A percentile compares a stretch with the other conserved stretches of the same genome.
phyloP scores from a whole-genome alignment of 2,329 filamentous ascomycete genomes.

The Verticillium klebahnii region DNA sequence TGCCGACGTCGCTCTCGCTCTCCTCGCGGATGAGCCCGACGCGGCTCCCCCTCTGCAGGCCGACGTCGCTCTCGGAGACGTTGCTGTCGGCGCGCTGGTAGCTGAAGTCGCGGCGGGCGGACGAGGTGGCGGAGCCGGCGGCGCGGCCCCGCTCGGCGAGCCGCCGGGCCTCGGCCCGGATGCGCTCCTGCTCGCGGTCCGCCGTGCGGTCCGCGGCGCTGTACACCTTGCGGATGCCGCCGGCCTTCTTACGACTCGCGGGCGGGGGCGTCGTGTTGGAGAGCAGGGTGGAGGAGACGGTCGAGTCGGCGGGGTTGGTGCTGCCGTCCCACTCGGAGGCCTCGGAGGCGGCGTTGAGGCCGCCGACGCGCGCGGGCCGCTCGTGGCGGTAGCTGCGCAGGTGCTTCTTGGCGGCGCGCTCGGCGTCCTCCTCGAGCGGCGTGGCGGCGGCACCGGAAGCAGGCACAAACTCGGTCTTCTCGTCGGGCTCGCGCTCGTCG shows the following conservation, averaged over 20 bases:
- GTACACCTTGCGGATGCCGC: slow-evolving; percentile 58
- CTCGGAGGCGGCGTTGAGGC: slow-evolving; percentile 79
- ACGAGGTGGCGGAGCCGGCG: background rate
- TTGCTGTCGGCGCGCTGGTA: slow-evolving; percentile 41
- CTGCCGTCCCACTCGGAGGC: slow-evolving; percentile 74
- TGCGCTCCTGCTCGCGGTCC: slow-evolving; percentile 46
- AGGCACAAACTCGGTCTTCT: slow-evolving; percentile 42
- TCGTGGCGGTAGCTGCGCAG: slow-evolving; percentile 83
- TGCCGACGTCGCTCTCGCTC: slow-evolving; percentile 47
- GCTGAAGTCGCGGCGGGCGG: slow-evolving; percentile 45
- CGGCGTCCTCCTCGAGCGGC: slow-evolving; percentile 55
- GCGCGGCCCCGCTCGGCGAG: slow-evolving; percentile 49
- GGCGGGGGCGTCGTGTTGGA: slow-evolving; percentile 50
- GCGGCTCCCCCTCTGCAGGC: slow-evolving; percentile 21
- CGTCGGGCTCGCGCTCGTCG: slow-evolving; percentile 36
- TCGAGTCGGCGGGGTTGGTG: slow-evolving; percentile 61
- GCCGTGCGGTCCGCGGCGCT: slow-evolving; percentile 52
- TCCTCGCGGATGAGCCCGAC: slow-evolving; percentile 26
- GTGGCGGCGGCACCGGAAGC: slow-evolving; percentile 34
- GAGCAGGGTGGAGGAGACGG: slow-evolving; percentile 59
- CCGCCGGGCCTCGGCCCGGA: slow-evolving; percentile 51
- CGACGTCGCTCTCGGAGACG: slow-evolving; percentile 23
- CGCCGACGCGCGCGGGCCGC: slow-evolving; percentile 79
- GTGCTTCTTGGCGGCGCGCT: slow-evolving; percentile 60
- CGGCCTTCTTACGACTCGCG: slow-evolving; percentile 42